phyloP scores from a whole-genome alignment of 2,329 filamentous ascomycete genomes.

The Penicillium thymicola region DNA sequence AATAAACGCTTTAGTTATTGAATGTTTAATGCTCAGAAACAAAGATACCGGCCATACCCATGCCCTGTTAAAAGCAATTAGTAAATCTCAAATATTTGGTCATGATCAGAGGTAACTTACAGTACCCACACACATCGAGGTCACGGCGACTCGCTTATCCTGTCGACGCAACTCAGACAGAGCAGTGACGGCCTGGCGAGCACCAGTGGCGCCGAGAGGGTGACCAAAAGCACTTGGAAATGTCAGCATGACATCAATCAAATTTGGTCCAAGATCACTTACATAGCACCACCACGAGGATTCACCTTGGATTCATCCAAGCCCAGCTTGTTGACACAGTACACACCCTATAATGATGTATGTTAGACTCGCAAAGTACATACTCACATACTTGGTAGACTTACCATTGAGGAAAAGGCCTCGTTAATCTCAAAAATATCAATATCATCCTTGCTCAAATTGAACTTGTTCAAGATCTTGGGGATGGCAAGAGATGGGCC shows the following conservation, averaged over 20 bases:
- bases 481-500: constrained; percentile 91
- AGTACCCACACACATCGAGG: constrained; percentile 91
- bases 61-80: constrained; percentile 31
- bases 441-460: constrained; percentile 54
- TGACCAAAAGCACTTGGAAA: constrained; percentile 71
- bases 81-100: not conserved
- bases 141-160: constrained; percentile 76
- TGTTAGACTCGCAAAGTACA: not conserved
- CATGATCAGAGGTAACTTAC: constrained; percentile 49
- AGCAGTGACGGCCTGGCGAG: constrained; percentile 82
- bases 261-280: constrained; percentile 16
- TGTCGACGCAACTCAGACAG: constrained; percentile 80
- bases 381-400: not conserved
- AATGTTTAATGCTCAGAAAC: constrained; percentile 68
- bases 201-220: constrained; percentile 85
- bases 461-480: constrained; percentile 77
- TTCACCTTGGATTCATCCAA: constrained; percentile 82
- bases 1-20: not conserved
- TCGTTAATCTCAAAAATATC: constrained; percentile 64
- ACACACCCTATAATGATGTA: constrained; percentile 66
- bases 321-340: constrained; percentile 79
- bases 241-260: constrained; percentile 7
- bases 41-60: constrained; percentile 89
- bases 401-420: constrained; percentile 70
- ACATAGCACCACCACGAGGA: constrained; percentile 86